Conservation (phyloP, 345 rosid species). For the Acer negundo region DNA sequence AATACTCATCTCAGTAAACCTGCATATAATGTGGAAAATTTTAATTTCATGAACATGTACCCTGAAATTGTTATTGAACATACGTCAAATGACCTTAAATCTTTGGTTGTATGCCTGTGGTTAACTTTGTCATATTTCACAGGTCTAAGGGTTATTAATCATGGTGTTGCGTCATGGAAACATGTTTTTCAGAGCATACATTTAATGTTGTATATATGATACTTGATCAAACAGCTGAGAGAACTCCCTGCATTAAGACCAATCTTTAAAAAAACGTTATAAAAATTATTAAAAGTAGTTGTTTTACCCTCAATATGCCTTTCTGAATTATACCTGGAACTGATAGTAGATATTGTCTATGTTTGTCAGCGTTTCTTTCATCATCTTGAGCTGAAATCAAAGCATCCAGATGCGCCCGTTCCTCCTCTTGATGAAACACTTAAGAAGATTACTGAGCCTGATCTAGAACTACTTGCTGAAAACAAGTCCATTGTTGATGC, state of each 20-base stretch:
- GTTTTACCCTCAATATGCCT: neutral
- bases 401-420: constrained; percentile 65
- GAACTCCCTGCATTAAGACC: neutral
- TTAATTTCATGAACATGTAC: neutral
- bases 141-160: neutral
- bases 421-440: constrained; percentile 79
- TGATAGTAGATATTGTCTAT: constrained; percentile 23
- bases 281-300: neutral
- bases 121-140: neutral
- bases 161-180: neutral
- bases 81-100: neutral
- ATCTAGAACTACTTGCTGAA: constrained; percentile 53
- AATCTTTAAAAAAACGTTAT: neutral
- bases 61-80: neutral
- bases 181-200: neutral
- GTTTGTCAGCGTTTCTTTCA: constrained; percentile 68
- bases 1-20: neutral
- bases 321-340: constrained; percentile 9
- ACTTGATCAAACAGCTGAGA: neutral
- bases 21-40: neutral
- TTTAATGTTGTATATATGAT: neutral
- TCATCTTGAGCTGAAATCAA: constrained; percentile 78
- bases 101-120: neutral
- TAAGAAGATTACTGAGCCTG: constrained; percentile 69
- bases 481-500: constrained; percentile 51